These are phyloP conservation scores for Boeremia lycopersici DNA, from an alignment of 2,329 filamentous ascomycete genomes.

Conservation along the genomic window DNA sequence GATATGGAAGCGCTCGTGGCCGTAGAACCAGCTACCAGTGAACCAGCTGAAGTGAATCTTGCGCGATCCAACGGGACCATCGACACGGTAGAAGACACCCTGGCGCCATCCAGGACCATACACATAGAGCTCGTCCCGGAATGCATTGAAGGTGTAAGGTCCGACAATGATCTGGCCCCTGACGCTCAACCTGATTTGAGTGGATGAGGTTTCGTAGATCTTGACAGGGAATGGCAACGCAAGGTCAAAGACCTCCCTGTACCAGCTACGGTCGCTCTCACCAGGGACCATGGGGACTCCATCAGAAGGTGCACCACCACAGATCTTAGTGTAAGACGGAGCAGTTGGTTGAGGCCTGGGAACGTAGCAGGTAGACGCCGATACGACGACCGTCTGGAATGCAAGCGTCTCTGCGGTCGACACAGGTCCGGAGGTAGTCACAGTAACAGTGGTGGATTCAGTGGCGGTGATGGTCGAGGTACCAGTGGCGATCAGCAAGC, in stretches of 20 bases:
- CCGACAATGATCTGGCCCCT: neutral
- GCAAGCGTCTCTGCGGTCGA: neutral
- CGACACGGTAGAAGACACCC: conserved; percentile 1
- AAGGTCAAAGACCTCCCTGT: neutral
- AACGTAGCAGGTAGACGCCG: neutral
- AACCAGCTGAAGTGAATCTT: conserved; percentile 7
- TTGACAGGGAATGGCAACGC: neutral
- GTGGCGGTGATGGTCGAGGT: neutral
- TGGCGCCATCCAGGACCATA: neutral
- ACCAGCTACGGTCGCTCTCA: neutral
- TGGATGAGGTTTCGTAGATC: conserved; percentile 1
- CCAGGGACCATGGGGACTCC: conserved; percentile 2
- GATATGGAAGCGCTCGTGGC: conserved; percentile 1
- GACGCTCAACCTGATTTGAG: neutral
- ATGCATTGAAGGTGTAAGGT: neutral
- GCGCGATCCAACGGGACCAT: neutral
- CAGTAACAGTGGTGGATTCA: neutral
- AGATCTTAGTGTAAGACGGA: conserved; percentile 1
- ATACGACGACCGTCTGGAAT: conserved; percentile 1
- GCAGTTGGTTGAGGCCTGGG: neutral
- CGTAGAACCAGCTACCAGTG: neutral
- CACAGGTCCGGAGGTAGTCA: neutral
- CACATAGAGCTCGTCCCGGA: neutral
- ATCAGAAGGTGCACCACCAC: neutral
- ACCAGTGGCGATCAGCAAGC: neutral